Evolutionary conservation across 148 eudicot genomes (phyloP).

Genomic region (Rhododendron ferrugineum): DNA sequence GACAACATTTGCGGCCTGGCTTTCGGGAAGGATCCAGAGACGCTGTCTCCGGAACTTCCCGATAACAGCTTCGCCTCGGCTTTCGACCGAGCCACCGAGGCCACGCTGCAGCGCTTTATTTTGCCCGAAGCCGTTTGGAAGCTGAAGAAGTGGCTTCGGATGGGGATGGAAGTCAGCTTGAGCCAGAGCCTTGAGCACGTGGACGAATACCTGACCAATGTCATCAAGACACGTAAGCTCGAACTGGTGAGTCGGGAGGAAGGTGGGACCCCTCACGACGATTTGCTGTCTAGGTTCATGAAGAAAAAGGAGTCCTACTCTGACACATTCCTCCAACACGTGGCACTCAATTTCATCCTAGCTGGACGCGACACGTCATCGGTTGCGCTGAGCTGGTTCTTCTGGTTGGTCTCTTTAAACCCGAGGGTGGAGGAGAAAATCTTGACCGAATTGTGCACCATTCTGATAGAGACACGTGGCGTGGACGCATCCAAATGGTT

Average conservation of each 20-base stretch:
- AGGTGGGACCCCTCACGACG: slow-evolving; percentile 49
- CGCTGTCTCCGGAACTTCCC: slow-evolving; percentile 55
- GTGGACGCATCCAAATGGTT: slow-evolving; percentile 49
- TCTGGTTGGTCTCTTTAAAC: slow-evolving; percentile 52
- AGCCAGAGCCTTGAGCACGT: slow-evolving; percentile 56
- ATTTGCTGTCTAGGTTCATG: slow-evolving; percentile 73
- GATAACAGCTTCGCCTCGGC: slow-evolving; percentile 63
- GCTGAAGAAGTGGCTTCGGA: slow-evolving; percentile 59
- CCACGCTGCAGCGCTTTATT: slow-evolving; percentile 72
- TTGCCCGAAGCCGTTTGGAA: slow-evolving; percentile 77
- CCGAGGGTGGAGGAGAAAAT: slow-evolving; percentile 66
- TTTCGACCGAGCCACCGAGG: slow-evolving; percentile 84
- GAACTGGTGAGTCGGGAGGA: slow-evolving; percentile 34
- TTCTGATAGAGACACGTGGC: slow-evolving; percentile 70
- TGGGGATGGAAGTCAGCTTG: slow-evolving; percentile 65
- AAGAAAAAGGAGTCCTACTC: slow-evolving; percentile 76
- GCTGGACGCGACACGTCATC: slow-evolving; percentile 99
- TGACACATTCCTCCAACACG: slow-evolving; percentile 68
- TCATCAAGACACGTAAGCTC: slow-evolving; percentile 68
- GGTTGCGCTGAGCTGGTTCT: slow-evolving; percentile 94
- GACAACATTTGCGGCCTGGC: slow-evolving; percentile 91
- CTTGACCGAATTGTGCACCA: slow-evolving; percentile 52
- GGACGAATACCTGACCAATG: slow-evolving; percentile 53
- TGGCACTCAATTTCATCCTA: slow-evolving; percentile 77
- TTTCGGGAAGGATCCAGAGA: slow-evolving; percentile 83